phyloP scores from a whole-genome alignment of 2,329 filamentous ascomycete species.

The Nemania sp. region DNA sequence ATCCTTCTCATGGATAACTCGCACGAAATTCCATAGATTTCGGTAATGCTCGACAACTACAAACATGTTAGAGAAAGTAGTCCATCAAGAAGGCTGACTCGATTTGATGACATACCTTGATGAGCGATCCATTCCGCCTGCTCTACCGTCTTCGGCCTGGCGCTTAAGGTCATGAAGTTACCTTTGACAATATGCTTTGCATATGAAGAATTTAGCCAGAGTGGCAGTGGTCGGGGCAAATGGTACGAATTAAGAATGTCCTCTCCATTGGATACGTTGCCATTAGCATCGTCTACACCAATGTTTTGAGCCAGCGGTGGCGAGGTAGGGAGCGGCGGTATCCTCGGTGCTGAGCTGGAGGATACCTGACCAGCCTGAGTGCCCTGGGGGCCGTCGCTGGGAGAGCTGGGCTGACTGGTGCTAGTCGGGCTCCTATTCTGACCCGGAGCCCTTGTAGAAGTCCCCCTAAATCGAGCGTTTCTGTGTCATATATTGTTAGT shows the following conservation, averaged over 20 bases:
- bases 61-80: constrained; percentile 37
- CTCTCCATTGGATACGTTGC: constrained; percentile 62
- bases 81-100: not conserved
- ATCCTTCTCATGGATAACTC: constrained; percentile 88
- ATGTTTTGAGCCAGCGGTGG: constrained; percentile 75
- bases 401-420: constrained; percentile 62
- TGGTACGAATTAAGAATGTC: constrained; percentile 71
- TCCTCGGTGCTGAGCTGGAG: constrained; percentile 65
- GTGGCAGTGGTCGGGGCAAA: constrained; percentile 73
- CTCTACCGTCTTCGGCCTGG: constrained; percentile 92
- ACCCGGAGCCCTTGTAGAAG: constrained; percentile 63
- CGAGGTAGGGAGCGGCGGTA: constrained; percentile 72
- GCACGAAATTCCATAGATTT: constrained; percentile 88
- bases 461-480: constrained; percentile 70
- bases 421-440: constrained; percentile 66
- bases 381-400: constrained; percentile 59
- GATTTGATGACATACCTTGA: constrained; percentile 72
- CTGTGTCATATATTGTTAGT: constrained; percentile 55
- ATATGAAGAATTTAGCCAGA: constrained; percentile 81
- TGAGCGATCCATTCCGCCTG: constrained; percentile 96
- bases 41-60: constrained; percentile 93
- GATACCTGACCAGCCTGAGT: constrained; percentile 65
- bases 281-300: constrained; percentile 71
- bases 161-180: constrained; percentile 96
- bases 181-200: constrained; percentile 93